Base-by-base conservation (phyloP, 2,329 filamentous ascomycete genomes). In the Fusarium sp. region DNA sequence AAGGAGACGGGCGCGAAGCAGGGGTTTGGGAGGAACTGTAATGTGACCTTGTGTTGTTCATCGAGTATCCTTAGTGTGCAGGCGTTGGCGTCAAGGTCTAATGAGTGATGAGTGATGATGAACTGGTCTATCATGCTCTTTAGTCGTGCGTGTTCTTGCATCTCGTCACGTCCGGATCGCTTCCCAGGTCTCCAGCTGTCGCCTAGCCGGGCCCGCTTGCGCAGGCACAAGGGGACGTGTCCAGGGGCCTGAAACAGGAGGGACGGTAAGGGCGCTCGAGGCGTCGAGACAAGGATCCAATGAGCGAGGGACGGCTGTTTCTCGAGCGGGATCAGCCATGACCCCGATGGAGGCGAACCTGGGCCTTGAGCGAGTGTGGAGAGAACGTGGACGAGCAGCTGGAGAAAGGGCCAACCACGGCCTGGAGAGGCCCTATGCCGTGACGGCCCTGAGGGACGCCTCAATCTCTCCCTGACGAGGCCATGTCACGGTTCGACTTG, bases 211-310 rank as follows among this genome's bases (percentile, higher is more conserved):
- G 35, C 39, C 76, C 76, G 72, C 76, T 68, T 64, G 61, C 52
- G 68, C 58, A 74, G 71, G 67, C 68, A 77, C 67, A 61, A 63
- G 56, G 54, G 56, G 60, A 35, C 52, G 48, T 59, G 61, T 48
- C 69, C 70, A 66, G 67, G 70, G 75, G 60, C 73, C 76, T 78
- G 76, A 78, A 78, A 78, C 76, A 77, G 72, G 72, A 68, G 73
- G 61, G 70, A 69, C 60, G 63, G 66, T 60, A 70, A 76, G 63
- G 57, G 60, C 48, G 60, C 57, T 58, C 41, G 64, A 68, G 70
- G 62, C 32, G 32, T 64, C 50, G 52, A 69, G 35, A 61, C 63
- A 72, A 61, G 41, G 58, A 41, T 45, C 69, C 70, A 74, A 74
- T 70, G 57, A 67, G 34, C 48, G 50, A 41, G 39, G 25, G 43